Conservation (phyloP, 1,284 basidiomycete genomes). For the Phylloporus sp. region DNA sequence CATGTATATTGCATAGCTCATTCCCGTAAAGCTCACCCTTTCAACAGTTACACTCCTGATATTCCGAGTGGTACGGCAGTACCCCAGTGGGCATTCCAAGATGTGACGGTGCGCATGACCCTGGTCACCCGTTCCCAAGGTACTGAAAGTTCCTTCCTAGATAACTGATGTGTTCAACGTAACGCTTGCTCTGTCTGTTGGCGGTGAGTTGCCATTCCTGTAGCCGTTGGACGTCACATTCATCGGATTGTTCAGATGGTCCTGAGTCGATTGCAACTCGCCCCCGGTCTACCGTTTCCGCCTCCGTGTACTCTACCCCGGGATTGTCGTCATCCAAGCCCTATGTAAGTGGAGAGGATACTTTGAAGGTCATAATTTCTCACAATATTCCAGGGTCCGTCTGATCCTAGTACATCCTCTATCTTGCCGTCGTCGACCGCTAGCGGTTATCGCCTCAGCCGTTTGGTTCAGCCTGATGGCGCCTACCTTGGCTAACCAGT, state of each 20-base stretch:
- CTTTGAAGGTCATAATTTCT: background rate
- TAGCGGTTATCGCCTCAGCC: no score
- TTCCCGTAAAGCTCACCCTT: background rate
- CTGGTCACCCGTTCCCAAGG: no score
- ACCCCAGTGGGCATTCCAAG: no score
- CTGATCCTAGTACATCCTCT: slow-evolving; percentile 40
- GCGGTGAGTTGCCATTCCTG: slow-evolving; percentile 22
- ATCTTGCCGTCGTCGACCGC: background rate
- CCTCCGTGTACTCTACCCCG: slow-evolving; percentile 3
- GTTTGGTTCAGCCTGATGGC: no score
- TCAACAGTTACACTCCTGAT: background rate
- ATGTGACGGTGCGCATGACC: no score
- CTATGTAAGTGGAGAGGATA: slow-evolving; percentile 30
- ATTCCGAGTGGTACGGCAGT: background rate
- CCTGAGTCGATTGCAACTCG: no score
- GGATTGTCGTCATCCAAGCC: slow-evolving; percentile 33
- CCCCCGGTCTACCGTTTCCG: no score
- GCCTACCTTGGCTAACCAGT: no score
- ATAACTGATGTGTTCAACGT: slow-evolving; percentile 18
- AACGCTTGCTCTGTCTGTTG: slow-evolving; percentile 23
- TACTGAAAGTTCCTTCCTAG: slow-evolving; percentile 17
- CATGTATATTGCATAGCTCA: background rate
- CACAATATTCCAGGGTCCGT: slow-evolving; percentile 31
- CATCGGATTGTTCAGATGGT: no score
- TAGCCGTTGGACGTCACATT: no score